These are phyloP conservation scores for Acanthamoeba triangularis DNA, from an alignment of 208 protist species.

Conservation along the genomic window DNA sequence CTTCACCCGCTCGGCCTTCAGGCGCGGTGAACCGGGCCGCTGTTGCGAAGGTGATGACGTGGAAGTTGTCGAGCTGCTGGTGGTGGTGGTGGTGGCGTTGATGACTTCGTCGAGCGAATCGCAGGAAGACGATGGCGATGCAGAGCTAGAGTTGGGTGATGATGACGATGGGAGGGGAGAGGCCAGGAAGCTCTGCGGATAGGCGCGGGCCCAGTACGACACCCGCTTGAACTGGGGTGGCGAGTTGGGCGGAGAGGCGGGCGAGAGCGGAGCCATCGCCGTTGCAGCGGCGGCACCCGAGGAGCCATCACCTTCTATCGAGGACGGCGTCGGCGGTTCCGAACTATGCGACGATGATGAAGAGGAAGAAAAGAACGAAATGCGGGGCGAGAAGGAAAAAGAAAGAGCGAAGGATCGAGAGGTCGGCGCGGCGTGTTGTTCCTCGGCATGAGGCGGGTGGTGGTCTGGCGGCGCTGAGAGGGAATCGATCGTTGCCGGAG, in stretches of 20 bases:
- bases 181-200: background rate
- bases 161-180: background rate
- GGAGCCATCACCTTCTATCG: background rate
- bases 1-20: background rate
- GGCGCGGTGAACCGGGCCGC: background rate
- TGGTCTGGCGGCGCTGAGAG: background rate
- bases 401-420: background rate
- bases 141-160: too few relatives aligned
- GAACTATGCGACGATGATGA: background rate
- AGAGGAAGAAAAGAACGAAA: background rate
- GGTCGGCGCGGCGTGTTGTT: background rate
- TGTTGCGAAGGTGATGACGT: background rate
- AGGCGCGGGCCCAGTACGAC: background rate
- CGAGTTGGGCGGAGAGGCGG: background rate
- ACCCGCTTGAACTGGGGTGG: background rate
- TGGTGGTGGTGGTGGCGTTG: background rate
- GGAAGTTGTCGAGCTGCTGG: background rate
- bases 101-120: background rate
- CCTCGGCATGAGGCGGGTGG: background rate
- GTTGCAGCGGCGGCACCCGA: background rate
- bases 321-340: background rate
- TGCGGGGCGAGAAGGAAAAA: background rate
- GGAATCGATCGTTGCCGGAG: background rate
- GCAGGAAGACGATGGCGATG: background rate
- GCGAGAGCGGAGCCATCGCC: background rate